Percentiles rank a stretch among this genome's conserved stretches.
These are phyloP conservation scores for Boletus fagicola DNA, from an alignment of 768 basidiomycete genomes.

Conservation along the genomic window DNA sequence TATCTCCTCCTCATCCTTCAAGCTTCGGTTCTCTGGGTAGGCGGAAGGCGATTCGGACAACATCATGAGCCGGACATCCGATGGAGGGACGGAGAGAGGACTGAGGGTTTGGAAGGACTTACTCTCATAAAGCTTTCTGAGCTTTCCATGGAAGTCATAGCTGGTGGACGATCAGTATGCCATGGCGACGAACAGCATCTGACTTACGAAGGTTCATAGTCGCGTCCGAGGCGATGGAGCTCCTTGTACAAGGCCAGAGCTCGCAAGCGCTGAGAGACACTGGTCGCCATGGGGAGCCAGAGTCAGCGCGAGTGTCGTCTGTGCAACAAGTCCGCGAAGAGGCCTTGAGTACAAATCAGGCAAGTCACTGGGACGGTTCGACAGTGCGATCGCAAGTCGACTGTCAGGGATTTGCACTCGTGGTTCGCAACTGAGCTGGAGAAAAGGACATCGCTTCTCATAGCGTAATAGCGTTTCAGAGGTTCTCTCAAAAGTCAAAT, in stretches of 20 bases:
- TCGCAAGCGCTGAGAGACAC: slow-evolving; percentile 51
- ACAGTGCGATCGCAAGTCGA: too few species aligned
- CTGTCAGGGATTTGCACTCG: background rate
- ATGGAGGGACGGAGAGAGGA: background rate
- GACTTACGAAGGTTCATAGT: slow-evolving; percentile 78
- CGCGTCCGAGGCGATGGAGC: slow-evolving; percentile 73
- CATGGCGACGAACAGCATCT: slow-evolving; percentile 7
- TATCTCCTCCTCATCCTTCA: slow-evolving; percentile 69
- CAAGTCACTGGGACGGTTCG: background rate
- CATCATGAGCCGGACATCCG: background rate
- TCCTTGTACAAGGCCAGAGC: slow-evolving; percentile 80
- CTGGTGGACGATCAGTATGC: slow-evolving; percentile 37
- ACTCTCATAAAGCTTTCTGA: slow-evolving; percentile 76
- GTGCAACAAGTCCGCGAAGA: background rate
- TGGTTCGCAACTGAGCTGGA: background rate
- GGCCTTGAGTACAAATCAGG: background rate
- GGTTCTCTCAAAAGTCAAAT: background rate
- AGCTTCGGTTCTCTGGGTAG: slow-evolving; percentile 57
- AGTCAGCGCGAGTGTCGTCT: background rate
- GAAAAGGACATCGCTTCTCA: too few species aligned
- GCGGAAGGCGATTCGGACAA: background rate
- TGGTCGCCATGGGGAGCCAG: slow-evolving; percentile 42
- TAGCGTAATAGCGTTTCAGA: too few species aligned
- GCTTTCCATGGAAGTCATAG: slow-evolving; percentile 74
- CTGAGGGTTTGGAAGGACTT: slow-evolving; percentile 21